Evolutionary conservation across 495 filamentous ascomycete genomes (phyloP).

Genomic region (Parathielavia appendiculata): DNA sequence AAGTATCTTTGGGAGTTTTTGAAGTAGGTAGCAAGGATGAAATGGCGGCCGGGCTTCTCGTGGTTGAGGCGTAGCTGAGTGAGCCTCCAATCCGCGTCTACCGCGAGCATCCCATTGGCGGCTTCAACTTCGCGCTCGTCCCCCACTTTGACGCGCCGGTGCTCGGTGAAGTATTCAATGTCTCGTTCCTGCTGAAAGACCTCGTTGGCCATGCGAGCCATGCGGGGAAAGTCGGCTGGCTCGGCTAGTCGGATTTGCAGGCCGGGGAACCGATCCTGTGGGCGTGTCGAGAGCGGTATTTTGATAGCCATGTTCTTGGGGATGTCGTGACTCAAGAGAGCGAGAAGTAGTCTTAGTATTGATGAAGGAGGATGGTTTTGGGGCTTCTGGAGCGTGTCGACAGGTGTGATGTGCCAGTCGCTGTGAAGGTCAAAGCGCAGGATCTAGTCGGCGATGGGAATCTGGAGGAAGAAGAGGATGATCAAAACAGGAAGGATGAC

Average conservation of each 20-base stretch:
- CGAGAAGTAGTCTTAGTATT: neutral
- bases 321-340: neutral
- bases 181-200: conserved; percentile 6
- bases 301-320: neutral
- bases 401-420: too few species aligned
- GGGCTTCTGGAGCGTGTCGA: too few species aligned
- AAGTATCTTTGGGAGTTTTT: neutral
- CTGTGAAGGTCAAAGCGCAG: too few species aligned
- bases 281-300: neutral
- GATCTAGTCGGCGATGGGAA: too few species aligned
- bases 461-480: too few species aligned
- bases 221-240: neutral
- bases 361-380: neutral
- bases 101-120: neutral
- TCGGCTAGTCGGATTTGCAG: neutral
- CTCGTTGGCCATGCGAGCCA: conserved; percentile 12
- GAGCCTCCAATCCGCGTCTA: neutral
- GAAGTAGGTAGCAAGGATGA: conserved; percentile 3
- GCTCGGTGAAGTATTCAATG: neutral
- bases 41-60: neutral
- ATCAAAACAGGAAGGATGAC: too few species aligned
- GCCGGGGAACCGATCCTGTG: neutral
- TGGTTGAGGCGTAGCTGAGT: neutral
- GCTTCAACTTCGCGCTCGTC: neutral
- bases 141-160: neutral